Evolutionary conservation across 164 flowering plant genomes (phyloP), one percentile per base, ranked within the genome.

Genomic region (Saururus chinensis): DNA sequence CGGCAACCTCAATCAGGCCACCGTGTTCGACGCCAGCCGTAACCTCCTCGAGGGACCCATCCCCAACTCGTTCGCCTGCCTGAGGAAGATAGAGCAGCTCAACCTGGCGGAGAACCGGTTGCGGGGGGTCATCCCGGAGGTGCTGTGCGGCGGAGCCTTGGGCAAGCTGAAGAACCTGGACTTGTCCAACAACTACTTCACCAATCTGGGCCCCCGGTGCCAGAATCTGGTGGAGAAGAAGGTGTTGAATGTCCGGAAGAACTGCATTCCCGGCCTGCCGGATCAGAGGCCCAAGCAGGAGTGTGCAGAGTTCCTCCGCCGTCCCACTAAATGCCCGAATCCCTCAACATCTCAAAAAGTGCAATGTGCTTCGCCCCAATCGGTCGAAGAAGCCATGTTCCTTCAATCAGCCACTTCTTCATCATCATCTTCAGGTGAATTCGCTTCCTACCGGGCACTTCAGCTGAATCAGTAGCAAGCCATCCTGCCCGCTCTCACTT

Each of bases 21-120:
- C 66, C 0, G 77, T 81, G 13, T 80, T 85, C 56, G 87, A 85
- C 49, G 82, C 52, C n/a, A 68, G 80, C 9, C 0, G 0, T 17
- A 85, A 85, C 57, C 6, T 0, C 20, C 57, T 85, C 24, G 80
- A 79, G 0, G 90, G 90, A n/a, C 79, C 80, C 4, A 64, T 85
- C 0, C 90, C 90, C 0, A 58, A 60, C 7, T 81, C 85, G 0
- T 76, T 82, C 9, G 82, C 64, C 1, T 78, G 84, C 60, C 54
- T 85, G 63, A 59, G 7, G 12, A 70, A 60, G 20, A 20, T 85
- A 64, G 67, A 77, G 66, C 54, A 49, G 24, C 71, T 85, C 22
- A 81, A 74, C 41, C 59, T 85, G 20, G 80, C 81, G 1, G 26
- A 60, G 0, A 85, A 85, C 62, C 13, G 40, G 61, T 69, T 85